These are phyloP conservation scores for Magnaporthiopsis rhizophila DNA, from an alignment of 2,329 filamentous ascomycete species.

Conservation along the genomic window DNA sequence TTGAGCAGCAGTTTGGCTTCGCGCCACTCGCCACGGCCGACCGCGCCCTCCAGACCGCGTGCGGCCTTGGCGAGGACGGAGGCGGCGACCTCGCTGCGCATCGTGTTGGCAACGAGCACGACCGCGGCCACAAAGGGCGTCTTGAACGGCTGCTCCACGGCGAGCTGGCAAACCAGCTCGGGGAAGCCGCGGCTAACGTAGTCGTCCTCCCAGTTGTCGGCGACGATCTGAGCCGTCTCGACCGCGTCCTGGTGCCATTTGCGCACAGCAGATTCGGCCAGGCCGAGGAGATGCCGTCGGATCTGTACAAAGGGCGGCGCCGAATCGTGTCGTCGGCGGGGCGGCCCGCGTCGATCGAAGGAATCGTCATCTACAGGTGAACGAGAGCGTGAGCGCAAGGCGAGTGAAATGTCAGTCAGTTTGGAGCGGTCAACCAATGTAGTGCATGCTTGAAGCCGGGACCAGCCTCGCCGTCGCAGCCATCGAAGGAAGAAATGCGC, in stretches of 20 bases:
- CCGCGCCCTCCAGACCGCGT: constrained; percentile 54
- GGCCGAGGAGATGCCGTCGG: constrained; percentile 68
- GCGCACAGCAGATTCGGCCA: constrained; percentile 75
- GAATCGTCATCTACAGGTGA: constrained; percentile 55
- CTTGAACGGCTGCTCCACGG: constrained; percentile 90
- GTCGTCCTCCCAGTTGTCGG: constrained; percentile 79
- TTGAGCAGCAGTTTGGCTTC: constrained; percentile 85
- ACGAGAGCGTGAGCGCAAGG: neutral
- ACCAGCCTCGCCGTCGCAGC: neutral
- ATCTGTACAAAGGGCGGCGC: constrained; percentile 59
- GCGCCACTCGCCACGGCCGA: constrained; percentile 74
- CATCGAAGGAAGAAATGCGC: constrained; percentile 12
- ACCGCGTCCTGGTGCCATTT: constrained; percentile 72
- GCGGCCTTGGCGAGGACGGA: constrained; percentile 60
- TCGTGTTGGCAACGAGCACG: constrained; percentile 68
- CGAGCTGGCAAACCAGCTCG: constrained; percentile 65
- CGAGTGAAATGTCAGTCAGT: constrained; percentile 1
- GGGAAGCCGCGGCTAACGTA: constrained; percentile 67
- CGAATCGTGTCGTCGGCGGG: constrained; percentile 63
- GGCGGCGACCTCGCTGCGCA: constrained; percentile 66
- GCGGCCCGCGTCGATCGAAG: constrained; percentile 60
- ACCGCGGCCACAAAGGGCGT: constrained; percentile 90
- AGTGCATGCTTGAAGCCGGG: neutral
- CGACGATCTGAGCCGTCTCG: constrained; percentile 65
- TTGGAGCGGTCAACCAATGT: neutral